phyloP scores from a whole-genome alignment of 768 basidiomycete genomes.

The Tephrocybe sp. region DNA sequence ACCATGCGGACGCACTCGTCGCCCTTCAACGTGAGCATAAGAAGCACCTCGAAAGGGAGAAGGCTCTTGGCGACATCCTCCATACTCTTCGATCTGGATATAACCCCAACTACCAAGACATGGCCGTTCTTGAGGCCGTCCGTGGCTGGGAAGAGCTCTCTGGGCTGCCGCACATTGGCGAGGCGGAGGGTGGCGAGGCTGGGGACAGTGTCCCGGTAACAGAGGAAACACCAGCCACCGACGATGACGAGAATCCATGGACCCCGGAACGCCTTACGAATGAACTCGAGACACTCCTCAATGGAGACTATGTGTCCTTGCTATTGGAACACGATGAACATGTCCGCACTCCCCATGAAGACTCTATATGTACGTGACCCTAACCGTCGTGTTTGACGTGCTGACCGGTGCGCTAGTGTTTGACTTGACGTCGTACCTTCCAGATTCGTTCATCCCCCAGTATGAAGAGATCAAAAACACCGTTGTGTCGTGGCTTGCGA shows the following conservation, averaged over 20 bases:
- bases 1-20: conserved; percentile 74
- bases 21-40: conserved; percentile 74
- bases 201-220: conserved; percentile 32
- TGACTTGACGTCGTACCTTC: conserved; percentile 79
- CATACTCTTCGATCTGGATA: conserved; percentile 79
- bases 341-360: conserved; percentile 46
- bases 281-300: conserved; percentile 56
- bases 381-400: neutral
- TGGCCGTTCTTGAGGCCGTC: conserved; percentile 97
- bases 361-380: conserved; percentile 54
- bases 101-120: conserved; percentile 99
- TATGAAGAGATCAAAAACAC: conserved; percentile 69
- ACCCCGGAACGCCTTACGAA: conserved; percentile 55
- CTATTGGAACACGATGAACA: conserved; percentile 79
- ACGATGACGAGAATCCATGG: conserved; percentile 68
- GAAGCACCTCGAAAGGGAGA: conserved; percentile 73
- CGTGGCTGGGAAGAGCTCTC: conserved; percentile 87
- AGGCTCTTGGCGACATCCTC: conserved; percentile 80
- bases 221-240: conserved; percentile 31
- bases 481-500: conserved; percentile 61
- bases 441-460: conserved; percentile 72
- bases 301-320: conserved; percentile 70
- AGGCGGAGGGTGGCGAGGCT: conserved; percentile 50
- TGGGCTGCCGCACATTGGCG: conserved; percentile 70
- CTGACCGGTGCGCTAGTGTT: conserved; percentile 55